phyloP scores from a whole-genome alignment of 345 rosid species.

The Isatis tinctoria region DNA sequence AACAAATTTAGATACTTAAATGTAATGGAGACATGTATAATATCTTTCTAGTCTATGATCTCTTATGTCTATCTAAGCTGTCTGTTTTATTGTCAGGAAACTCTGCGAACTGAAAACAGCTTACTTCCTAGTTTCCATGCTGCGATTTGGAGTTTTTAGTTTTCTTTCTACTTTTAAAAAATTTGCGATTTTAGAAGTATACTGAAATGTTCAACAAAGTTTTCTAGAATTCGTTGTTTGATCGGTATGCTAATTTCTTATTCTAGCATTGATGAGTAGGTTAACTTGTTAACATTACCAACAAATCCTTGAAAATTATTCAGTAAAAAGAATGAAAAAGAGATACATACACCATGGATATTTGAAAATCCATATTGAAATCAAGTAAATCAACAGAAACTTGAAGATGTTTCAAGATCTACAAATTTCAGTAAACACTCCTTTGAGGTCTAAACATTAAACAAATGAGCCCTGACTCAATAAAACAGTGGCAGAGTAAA shows the following conservation, averaged over 20 bases:
- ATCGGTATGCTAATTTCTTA: background rate
- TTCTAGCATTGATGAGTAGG: background rate
- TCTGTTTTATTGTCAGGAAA: background rate
- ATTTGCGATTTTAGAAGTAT: background rate
- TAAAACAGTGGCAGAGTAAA: background rate
- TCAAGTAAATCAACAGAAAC: background rate
- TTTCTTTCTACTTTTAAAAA: background rate
- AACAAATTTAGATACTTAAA: too few species aligned
- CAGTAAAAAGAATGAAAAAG: background rate
- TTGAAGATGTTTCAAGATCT: background rate
- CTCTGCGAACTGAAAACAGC: background rate
- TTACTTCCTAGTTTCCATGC: background rate
- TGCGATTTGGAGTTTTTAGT: background rate
- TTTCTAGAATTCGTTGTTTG: background rate
- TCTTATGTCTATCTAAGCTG: background rate
- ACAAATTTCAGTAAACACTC: conserved; percentile 15
- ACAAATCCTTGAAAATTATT: background rate
- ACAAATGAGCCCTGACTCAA: background rate
- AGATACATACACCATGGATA: too few species aligned
- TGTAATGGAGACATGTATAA: background rate
- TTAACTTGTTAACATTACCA: background rate
- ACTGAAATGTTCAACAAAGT: background rate
- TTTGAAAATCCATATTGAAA: background rate
- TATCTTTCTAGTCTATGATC: background rate
- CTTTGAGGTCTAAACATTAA: conserved; percentile 3